Base-by-base conservation (phyloP, 345 rosid species). In the Eucalyptus fibrosa region DNA sequence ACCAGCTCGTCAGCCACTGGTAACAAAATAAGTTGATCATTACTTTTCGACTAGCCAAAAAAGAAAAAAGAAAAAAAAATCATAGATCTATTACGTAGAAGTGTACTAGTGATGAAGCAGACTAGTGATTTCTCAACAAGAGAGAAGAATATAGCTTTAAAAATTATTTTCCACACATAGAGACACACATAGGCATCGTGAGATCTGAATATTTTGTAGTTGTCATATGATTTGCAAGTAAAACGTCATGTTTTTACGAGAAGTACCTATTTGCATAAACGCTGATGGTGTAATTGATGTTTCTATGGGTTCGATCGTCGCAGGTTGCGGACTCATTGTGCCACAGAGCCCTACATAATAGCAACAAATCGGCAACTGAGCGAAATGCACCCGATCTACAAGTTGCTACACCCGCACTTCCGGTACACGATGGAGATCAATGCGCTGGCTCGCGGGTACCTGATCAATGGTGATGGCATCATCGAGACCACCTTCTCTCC, bases 391-490 rank as follows among this genome's bases (percentile, higher is more conserved):
- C 98, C 98, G 4, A 94, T 96, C 86, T 91, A 94, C 62, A 90
- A 93, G 90, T 90, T 95, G 37, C 86, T 97, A 62, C 94, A 90
- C 77, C 99, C 99, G 9, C 98, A 97, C 90, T 95, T 96, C 88
- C 92, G 98, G 18, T 96, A 96, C 92, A 96, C 99, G 44, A 94
- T 97, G 94, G 96, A 95, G 92, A 94, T 96, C 89, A 97, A 97
- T 90, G 95, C 97, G 10, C 91, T 96, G 42, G 98, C 99, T 72
- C 92, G 98, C 51, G 91, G 90, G 88, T 90, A 88, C 7, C 94
- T 96, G 5, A 47, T 95, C 89, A 95, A 93, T 87, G 96, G 93
- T 3, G 95, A 67, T 42, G 98, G 99, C 5, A 91, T 94, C 86
- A 95, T 96, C 47, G 99, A 97, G 92, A 86, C 86, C 42, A 19